Conservation (phyloP, 371 early-diverging fungal genomes). For the Circinella umbellata region DNA sequence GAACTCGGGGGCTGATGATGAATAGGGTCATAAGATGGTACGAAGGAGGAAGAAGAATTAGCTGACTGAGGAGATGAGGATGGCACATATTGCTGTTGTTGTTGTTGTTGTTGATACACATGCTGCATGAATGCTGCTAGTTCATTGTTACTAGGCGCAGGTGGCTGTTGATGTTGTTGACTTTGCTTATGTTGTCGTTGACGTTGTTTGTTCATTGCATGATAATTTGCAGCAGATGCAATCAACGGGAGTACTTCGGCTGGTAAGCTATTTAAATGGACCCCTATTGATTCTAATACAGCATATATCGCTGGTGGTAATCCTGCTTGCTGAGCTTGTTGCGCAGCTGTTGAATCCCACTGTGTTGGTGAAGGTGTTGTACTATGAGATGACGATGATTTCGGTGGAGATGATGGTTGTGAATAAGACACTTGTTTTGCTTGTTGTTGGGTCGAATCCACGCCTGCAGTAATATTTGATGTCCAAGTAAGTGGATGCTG, state of each 20-base stretch:
- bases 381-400: neutral
- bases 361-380: slow-evolving; percentile 1
- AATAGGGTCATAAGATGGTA: slow-evolving; percentile 2
- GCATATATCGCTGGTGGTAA: slow-evolving; percentile 19
- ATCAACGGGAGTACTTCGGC: slow-evolving; percentile 27
- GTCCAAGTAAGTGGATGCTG: neutral
- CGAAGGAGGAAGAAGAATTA: neutral
- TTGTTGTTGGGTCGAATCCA: neutral
- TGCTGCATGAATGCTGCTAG: slow-evolving; percentile 13
- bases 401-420: neutral
- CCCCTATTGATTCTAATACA: slow-evolving; percentile 25
- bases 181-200: slow-evolving; percentile 18
- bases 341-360: neutral
- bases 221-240: slow-evolving; percentile 29
- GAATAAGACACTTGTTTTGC: neutral
- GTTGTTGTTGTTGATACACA: slow-evolving; percentile 15
- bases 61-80: neutral
- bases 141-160: neutral
- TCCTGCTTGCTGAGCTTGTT: slow-evolving; percentile 3
- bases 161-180: neutral
- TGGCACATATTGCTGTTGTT: neutral
- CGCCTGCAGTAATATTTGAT: neutral
- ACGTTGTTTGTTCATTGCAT: slow-evolving; percentile 26
- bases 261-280: slow-evolving; percentile 25
- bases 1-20: slow-evolving; percentile 2